These are phyloP conservation scores for Spathaspora sp. DNA, from an alignment of 1,139 yeast genomes.

Conservation along the genomic window DNA sequence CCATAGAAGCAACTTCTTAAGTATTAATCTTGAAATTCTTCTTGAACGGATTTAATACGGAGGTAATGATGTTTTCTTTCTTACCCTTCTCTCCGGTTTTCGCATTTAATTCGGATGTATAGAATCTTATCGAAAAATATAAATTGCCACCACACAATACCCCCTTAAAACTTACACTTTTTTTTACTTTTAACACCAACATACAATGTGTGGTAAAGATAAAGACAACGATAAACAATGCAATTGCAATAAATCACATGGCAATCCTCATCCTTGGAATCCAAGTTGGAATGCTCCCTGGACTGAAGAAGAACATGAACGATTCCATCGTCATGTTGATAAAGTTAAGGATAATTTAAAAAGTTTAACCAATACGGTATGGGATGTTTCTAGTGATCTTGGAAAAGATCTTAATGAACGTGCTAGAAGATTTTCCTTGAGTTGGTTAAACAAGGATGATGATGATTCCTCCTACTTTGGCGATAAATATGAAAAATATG, in stretches of 20 bases:
- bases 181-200: neutral
- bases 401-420: constrained; percentile 23
- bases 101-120: neutral
- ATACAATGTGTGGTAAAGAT: constrained; percentile 3
- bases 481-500: neutral
- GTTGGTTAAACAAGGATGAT: constrained; percentile 17
- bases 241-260: neutral
- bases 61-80: neutral
- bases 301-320: constrained; percentile 5
- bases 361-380: constrained; percentile 12
- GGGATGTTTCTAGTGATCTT: constrained; percentile 25
- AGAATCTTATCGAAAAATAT: no score
- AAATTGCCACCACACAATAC: neutral
- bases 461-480: constrained; percentile 5
- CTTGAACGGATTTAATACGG: neutral
- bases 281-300: constrained; percentile 4
- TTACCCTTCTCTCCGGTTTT: neutral
- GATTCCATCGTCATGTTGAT: constrained; percentile 17
- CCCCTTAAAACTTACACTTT: neutral
- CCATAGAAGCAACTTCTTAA: no score
- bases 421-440: constrained; percentile 21
- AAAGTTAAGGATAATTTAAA: constrained; percentile 19
- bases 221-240: neutral
- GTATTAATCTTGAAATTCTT: no score
- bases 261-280: neutral